phyloP scores from a whole-genome alignment of 2,329 filamentous ascomycete genomes.

The Sporothrix curviconia region DNA sequence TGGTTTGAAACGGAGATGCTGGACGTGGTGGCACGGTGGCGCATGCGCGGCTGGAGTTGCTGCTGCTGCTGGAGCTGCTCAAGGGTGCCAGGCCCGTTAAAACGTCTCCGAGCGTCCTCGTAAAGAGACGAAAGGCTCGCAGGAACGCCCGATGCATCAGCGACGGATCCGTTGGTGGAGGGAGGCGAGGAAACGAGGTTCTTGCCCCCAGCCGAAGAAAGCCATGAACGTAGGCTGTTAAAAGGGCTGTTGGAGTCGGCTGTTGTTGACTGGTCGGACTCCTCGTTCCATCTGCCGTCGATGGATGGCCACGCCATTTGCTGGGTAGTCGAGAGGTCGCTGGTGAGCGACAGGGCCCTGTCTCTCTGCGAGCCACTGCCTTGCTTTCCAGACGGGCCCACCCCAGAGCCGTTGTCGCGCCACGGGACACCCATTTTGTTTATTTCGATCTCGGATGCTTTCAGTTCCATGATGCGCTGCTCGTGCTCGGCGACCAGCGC shows the following conservation, averaged over 20 bases:
- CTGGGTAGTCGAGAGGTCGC: slow-evolving; percentile 10
- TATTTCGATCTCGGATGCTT: slow-evolving; percentile 20
- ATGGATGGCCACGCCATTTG: slow-evolving; percentile 13
- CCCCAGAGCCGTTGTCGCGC: slow-evolving; percentile 11
- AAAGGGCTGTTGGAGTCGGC: slow-evolving; percentile 19
- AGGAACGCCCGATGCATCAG: background rate
- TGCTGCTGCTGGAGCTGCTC: background rate
- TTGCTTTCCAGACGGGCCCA: background rate
- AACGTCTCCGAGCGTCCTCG: slow-evolving; percentile 12
- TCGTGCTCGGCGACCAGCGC: slow-evolving; percentile 20
- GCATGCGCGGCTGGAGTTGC: slow-evolving; percentile 29
- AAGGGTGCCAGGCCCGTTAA: background rate
- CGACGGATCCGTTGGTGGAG: slow-evolving; percentile 16
- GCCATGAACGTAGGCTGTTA: slow-evolving; percentile 21
- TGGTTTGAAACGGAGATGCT: slow-evolving; percentile 41
- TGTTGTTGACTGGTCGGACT: slow-evolving; percentile 17
- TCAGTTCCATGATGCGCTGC: slow-evolving; percentile 19
- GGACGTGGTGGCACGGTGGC: slow-evolving; percentile 48
- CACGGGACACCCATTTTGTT: slow-evolving; percentile 18
- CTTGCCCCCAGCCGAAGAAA: slow-evolving; percentile 10
- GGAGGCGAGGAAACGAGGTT: slow-evolving; percentile 13
- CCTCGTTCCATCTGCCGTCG: slow-evolving; percentile 11
- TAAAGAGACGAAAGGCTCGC: slow-evolving; percentile 16
- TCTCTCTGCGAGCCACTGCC: slow-evolving; percentile 7
- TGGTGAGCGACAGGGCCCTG: slow-evolving; percentile 16